A percentile compares a stretch with the other conserved stretches of the same genome.
Evolutionary conservation across 371 early-diverging fungal genomes (phyloP).

Genomic region (Funneliformis caledonium): DNA sequence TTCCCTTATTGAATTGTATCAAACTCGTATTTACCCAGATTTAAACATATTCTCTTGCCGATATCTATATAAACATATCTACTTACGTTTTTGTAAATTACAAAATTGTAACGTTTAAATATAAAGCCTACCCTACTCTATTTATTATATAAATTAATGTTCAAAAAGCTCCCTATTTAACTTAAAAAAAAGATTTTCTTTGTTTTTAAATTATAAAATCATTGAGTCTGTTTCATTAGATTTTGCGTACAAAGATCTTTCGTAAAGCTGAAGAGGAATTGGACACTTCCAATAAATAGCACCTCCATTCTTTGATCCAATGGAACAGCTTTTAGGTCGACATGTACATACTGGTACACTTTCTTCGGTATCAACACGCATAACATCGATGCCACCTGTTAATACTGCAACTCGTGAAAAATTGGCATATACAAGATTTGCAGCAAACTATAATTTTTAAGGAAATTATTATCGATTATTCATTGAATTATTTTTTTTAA

Average conservation of each 20-base stretch:
- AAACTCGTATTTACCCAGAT: too few relatives aligned
- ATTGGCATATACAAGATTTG: constrained; percentile 53
- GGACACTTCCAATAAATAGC: constrained; percentile 2
- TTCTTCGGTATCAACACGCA: constrained; percentile 44
- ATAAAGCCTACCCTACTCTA: too few relatives aligned
- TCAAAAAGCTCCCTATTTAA: too few relatives aligned
- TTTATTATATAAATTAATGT: too few relatives aligned
- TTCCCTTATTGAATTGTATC: too few relatives aligned
- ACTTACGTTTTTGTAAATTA: too few relatives aligned
- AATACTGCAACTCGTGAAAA: constrained; percentile 60
- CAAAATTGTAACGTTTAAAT: too few relatives aligned
- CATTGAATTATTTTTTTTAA: background rate
- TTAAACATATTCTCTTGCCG: too few relatives aligned
- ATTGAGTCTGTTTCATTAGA: background rate
- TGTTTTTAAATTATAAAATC: too few relatives aligned
- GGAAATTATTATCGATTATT: background rate
- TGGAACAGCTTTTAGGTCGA: background rate
- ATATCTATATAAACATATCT: too few relatives aligned
- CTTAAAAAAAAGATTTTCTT: too few relatives aligned
- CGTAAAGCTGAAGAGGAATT: too few relatives aligned
- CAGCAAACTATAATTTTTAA: constrained; percentile 53
- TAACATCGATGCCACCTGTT: constrained; percentile 64
- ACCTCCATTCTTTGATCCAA: background rate
- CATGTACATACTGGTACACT: constrained; percentile 23
- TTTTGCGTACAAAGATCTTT: background rate